Evolutionary conservation across 2,329 filamentous ascomycete species (phyloP).

Genomic region (Trichophyton equinum): DNA sequence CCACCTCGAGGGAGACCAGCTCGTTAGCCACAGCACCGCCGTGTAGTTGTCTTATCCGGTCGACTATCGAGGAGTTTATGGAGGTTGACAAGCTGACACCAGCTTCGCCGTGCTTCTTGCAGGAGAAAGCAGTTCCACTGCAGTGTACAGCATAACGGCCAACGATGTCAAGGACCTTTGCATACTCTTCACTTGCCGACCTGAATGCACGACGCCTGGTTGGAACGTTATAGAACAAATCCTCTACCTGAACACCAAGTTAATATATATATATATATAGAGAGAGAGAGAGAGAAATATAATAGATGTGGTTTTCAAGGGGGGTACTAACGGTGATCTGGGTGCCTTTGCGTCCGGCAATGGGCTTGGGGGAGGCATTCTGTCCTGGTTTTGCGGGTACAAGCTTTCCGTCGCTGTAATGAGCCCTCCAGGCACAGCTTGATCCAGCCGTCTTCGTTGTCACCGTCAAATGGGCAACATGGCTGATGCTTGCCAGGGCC

Average conservation of each 20-base stretch:
- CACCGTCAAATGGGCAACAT: constrained; percentile 89
- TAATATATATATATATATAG: neutral
- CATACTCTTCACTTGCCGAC: constrained; percentile 86
- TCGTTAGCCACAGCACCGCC: constrained; percentile 77
- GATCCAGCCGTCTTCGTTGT: constrained; percentile 88
- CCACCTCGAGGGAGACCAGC: constrained; percentile 60
- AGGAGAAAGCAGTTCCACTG: constrained; percentile 80
- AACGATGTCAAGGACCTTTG: constrained; percentile 92
- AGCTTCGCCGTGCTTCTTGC: constrained; percentile 89
- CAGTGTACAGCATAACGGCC: constrained; percentile 91
- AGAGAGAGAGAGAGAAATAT: neutral
- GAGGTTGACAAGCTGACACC: constrained; percentile 71
- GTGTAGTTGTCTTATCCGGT: constrained; percentile 84
- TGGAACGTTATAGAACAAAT: constrained; percentile 93
- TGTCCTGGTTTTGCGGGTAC: constrained; percentile 78
- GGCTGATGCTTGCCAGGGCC: constrained; percentile 91
- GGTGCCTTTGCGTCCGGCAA: constrained; percentile 76
- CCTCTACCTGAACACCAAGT: constrained; percentile 51
- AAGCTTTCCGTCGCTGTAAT: constrained; percentile 73
- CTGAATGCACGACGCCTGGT: constrained; percentile 80
- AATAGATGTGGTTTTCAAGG: neutral
- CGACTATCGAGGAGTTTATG: constrained; percentile 55
- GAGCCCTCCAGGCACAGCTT: constrained; percentile 76
- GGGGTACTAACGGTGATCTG: constrained; percentile 60
- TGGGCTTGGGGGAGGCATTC: constrained; percentile 69